Percentiles rank a stretch among this genome's conserved stretches.
Conservation (phyloP, 768 basidiomycete genomes). For the Calocera cornea region DNA sequence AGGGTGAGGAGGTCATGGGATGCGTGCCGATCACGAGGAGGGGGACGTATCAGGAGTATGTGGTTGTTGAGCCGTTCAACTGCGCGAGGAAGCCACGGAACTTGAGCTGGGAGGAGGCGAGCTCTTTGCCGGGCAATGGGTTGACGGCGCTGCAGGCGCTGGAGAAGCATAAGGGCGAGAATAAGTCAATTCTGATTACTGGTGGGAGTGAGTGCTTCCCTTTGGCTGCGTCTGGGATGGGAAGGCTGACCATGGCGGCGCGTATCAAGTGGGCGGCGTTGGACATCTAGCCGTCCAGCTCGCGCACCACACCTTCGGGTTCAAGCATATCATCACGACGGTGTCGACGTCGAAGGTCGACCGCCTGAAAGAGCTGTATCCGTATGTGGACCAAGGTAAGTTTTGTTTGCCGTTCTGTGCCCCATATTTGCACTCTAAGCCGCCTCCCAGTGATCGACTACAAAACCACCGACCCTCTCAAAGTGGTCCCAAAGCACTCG, state of each 20-base stretch:
- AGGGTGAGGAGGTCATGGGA: constrained; percentile 6
- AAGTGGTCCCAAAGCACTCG: not conserved
- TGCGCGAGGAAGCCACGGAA: not conserved
- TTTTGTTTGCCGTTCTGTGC: too few relatives aligned
- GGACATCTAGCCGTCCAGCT: not conserved
- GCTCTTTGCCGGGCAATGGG: not conserved
- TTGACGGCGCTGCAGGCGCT: not conserved
- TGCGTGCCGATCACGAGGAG: constrained; percentile 15
- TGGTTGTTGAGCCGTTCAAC: not conserved
- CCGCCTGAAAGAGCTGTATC: not conserved
- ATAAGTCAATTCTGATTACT: not conserved
- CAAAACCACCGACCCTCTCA: not conserved
- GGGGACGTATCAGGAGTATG: not conserved
- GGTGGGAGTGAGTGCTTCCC: not conserved
- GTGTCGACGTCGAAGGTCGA: not conserved
- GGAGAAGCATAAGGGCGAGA: not conserved
- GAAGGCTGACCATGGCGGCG: not conserved
- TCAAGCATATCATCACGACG: not conserved
- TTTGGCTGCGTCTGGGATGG: not conserved
- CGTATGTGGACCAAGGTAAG: not conserved
- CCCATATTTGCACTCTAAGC: too few relatives aligned
- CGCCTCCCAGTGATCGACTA: too few relatives aligned
- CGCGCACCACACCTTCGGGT: not conserved
- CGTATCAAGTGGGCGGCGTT: not conserved
- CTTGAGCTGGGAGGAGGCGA: not conserved